Evolutionary conservation across 371 early-diverging fungal genomes (phyloP).

Genomic region (Actinomortierella ambigua): DNA sequence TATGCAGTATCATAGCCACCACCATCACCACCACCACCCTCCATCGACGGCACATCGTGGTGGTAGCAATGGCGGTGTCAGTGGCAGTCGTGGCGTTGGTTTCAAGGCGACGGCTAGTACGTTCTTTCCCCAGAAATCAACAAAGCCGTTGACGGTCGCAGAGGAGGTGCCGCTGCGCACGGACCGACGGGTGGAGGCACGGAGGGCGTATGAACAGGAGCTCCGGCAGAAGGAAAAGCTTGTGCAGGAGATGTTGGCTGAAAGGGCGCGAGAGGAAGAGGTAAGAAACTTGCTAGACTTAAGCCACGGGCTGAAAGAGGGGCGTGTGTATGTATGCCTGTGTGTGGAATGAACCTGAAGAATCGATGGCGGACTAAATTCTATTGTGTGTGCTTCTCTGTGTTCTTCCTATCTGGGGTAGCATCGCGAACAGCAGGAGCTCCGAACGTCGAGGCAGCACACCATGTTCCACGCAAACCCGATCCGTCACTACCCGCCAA

Average conservation of each 20-base stretch:
- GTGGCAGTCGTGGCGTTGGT: too few relatives aligned
- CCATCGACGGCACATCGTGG: too few relatives aligned
- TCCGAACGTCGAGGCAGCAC: conserved; percentile 15
- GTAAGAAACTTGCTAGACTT: conserved; percentile 7
- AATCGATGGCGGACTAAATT: too few relatives aligned
- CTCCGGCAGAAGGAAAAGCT: conserved; percentile 20
- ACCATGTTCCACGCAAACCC: conserved; percentile 25
- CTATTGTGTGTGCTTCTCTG: background rate
- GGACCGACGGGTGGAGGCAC: conserved; percentile 18
- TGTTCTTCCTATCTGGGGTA: conserved; percentile 3
- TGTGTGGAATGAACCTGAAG: too few relatives aligned
- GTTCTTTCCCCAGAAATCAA: conserved; percentile 31
- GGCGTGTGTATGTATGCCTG: too few relatives aligned
- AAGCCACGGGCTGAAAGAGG: too few relatives aligned
- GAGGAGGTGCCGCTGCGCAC: conserved; percentile 13
- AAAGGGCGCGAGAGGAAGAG: conserved; percentile 41
- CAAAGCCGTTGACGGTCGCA: conserved; percentile 18
- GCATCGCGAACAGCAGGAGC: conserved; percentile 21
- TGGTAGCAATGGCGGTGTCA: too few relatives aligned
- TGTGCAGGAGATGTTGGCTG: conserved; percentile 17
- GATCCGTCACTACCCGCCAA: conserved; percentile 28
- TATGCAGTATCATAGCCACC: too few relatives aligned
- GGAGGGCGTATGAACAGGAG: conserved; percentile 17
- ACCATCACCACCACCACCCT: too few relatives aligned
- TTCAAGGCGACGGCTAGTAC: too few relatives aligned